Conservation (phyloP, 139 green algal genomes). For the Helicosporidium sp. region DNA sequence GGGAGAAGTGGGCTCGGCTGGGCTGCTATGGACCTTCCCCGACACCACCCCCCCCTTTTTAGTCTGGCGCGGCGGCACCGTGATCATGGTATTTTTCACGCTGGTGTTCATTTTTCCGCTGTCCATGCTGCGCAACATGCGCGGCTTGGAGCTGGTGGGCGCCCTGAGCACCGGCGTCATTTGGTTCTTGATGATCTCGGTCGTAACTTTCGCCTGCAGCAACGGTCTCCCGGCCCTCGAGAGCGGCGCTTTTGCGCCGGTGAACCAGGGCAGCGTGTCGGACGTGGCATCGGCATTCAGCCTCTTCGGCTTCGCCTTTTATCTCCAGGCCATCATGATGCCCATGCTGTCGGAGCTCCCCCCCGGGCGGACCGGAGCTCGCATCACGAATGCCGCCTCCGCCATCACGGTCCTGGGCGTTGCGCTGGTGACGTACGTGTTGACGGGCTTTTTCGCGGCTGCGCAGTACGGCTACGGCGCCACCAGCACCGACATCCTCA, state of each 20-base stretch:
- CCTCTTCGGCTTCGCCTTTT: slow-evolving; percentile 8
- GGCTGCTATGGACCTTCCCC: not conserved
- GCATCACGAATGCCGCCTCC: not conserved
- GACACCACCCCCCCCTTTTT: not conserved
- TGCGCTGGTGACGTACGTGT: not conserved
- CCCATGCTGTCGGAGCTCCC: slow-evolving; percentile 2
- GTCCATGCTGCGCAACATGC: slow-evolving; percentile 5
- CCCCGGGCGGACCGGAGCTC: not conserved
- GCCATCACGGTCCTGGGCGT: not conserved
- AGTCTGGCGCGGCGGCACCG: not conserved
- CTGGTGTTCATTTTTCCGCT: slow-evolving; percentile 8
- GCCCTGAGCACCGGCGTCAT: not conserved
- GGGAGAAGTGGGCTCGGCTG: not conserved
- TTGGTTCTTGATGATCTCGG: not conserved
- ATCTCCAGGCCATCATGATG: slow-evolving; percentile 1
- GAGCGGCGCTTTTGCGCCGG: not conserved
- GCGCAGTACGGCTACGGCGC: not conserved
- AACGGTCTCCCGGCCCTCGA: slow-evolving; percentile 3
- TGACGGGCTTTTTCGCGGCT: not conserved
- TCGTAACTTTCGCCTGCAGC: not conserved
- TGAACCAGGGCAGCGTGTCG: not conserved
- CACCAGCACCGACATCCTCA: not conserved
- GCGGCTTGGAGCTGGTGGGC: slow-evolving; percentile 7
- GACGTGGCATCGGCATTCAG: slow-evolving; percentile 3
- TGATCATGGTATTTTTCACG: slow-evolving; percentile 7